Base-by-base conservation (phyloP, 352 stramenopile genomes). In the Globisporangium okanoganense region DNA sequence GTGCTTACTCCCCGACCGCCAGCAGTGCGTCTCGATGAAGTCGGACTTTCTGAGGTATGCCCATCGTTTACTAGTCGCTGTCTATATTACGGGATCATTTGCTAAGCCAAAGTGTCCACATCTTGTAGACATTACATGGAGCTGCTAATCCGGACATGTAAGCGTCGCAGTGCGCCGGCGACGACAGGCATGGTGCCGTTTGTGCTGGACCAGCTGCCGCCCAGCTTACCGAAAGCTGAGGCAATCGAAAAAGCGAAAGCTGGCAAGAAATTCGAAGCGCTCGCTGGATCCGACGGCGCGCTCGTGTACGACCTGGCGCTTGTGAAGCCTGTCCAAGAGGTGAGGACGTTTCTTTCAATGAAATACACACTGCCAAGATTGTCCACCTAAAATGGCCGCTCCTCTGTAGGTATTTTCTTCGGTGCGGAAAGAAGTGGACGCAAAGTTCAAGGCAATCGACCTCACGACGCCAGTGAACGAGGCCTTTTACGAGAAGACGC, bases 141-240 rank as follows among this genome's bases (percentile, higher is more conserved):
- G 70, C 73, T 97, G 50, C 73, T 99, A 13, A 95, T 98, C 64
- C 73, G 84, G 40, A 97, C 92, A 52, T 99, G 96, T 75, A 94
- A 98, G 73, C 94, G 90, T 45, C 87, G 96, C 38, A 76, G 84
- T 33, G 96, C 94, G 0, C 94, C 94, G 35, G 94, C 95, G 16
- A 99, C 98, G 75, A 97, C 94, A 14, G 96, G 96, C 16, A 99
- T 99, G 96, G 91, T 96, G 12, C 94, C 96, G 3, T 90, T 97
- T 51, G 97, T 99, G 61, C 89, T 97, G 1, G 81, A 96, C 33
- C 87, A 97, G 64, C 74, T 97, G 18, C 90, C 96, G 52, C 55
- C 76, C 2, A 71, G 63, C 6, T 60, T 90, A 41, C 72, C 76
- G 13, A 88, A 89, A 58, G 74, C 65, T 16, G 72, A 76, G 24